Base-by-base conservation (phyloP, 305 asterid species). In the Fraxinus xanthoxyloides region DNA sequence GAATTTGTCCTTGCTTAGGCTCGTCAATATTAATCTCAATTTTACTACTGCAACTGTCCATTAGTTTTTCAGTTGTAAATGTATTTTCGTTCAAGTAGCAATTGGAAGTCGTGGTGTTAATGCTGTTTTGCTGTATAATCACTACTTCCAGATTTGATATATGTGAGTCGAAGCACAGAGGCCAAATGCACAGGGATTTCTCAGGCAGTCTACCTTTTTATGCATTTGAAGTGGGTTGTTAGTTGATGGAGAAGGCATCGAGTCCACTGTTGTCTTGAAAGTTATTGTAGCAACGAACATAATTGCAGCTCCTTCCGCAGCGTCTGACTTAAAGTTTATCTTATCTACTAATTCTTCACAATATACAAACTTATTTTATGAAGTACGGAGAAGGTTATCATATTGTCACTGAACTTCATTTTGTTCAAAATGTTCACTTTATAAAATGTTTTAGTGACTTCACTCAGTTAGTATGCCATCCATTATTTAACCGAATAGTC, bases 1-100 rank as follows among this genome's bases (percentile, higher is more conserved):
- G 80, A 54, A 38, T 80, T 40, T 79, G 43, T 75, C 24, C 32
- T 67, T 30, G 13, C 75, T 35, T 77, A 46, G 40, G 24, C 61
- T 67, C 17, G 63, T 21, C 72, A 34, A 63, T n/a, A 82, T 77
- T 24, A 36, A 67, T 72, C 74, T 76, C 23, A 31, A 43, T 75
- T 74, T 63, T 26, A 31, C 78, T 30, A 19, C 56, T 35, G 54
- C 3, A 56, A 61, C 32, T 30, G 21, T 46, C 24, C 61, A 5
- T 79, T 59, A 67, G 36, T 67, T 65, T 65, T 26, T 24, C 72
- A 65, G 72, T 76, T 56, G 51, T 81, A 19, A 61, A 54, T 65
- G 73, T 70, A 77, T 59, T 75, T 24, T 48, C 74, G 73, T 79
- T 82, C 81, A 82, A 84, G 78, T 54, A 80, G 81, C 82, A 15